Conservation (phyloP, 1,284 basidiomycete genomes). For the Peniophora sp. region DNA sequence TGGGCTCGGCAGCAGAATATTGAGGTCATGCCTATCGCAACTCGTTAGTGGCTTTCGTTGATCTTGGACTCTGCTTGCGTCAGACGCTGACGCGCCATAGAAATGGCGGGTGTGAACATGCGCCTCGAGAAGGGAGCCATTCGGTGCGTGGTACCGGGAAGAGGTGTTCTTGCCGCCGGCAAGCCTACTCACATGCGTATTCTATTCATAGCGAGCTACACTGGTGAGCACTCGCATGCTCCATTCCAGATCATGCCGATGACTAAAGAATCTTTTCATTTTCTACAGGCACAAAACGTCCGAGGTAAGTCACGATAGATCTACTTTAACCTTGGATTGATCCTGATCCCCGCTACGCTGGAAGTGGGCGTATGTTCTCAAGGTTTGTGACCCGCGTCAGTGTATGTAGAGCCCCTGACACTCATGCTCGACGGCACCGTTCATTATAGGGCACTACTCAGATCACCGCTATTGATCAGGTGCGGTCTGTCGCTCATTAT, state of each 20-base stretch:
- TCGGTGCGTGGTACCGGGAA: conserved; percentile 30
- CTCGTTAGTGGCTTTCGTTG: neutral
- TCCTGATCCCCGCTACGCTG: no score
- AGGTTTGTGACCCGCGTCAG: conserved; percentile 23
- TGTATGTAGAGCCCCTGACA: neutral
- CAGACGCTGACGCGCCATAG: conserved; percentile 17
- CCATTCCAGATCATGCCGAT: no score
- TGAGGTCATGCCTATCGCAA: conserved; percentile 2
- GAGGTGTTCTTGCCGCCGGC: neutral
- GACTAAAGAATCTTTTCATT: no score
- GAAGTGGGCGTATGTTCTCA: conserved; percentile 63
- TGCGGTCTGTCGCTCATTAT: neutral
- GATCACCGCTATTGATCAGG: conserved; percentile 49
- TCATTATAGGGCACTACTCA: conserved; percentile 47
- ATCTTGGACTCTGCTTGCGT: neutral
- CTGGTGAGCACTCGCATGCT: conserved; percentile 29
- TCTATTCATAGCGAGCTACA: conserved; percentile 49
- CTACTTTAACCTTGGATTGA: no score
- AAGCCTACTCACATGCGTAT: neutral
- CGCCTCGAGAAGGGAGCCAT: conserved; percentile 57
- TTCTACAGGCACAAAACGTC: conserved; percentile 44
- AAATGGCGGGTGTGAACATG: conserved; percentile 66
- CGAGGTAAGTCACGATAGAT: conserved; percentile 48
- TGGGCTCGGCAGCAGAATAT: conserved; percentile 66
- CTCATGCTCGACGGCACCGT: conserved; percentile 5